Percentiles rank a stretch among this genome's conserved stretches.
These are phyloP conservation scores for Drosera spatulata DNA, from an alignment of 179 eudicot species.

Conservation along the genomic window DNA sequence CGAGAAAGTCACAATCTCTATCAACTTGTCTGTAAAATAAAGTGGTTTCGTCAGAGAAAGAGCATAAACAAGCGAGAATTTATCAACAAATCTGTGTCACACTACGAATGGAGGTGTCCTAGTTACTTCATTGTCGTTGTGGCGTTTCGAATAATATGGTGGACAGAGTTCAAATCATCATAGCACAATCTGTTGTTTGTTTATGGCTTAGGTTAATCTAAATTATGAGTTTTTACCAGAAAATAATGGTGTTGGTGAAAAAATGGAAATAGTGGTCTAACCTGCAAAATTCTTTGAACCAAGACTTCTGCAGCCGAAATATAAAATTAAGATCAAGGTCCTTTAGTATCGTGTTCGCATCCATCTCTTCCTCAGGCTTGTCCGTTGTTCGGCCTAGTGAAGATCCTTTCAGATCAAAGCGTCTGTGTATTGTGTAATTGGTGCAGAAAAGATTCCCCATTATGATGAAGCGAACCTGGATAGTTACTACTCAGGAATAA, in stretches of 20 bases:
- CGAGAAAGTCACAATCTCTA: constrained; percentile 81
- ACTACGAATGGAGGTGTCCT: too few relatives aligned
- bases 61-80: too few relatives aligned
- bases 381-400: constrained; percentile 73
- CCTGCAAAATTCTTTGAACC: constrained; percentile 94
- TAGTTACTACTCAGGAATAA: constrained; percentile 1
- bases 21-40: constrained; percentile 67
- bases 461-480: constrained; percentile 85
- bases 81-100: too few relatives aligned
- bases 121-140: too few relatives aligned
- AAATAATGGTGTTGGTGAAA: not conserved
- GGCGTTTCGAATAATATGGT: too few relatives aligned
- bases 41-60: not conserved
- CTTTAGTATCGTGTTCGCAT: constrained; percentile 80
- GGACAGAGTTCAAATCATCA: too few relatives aligned
- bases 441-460: constrained; percentile 95
- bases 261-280: constrained; percentile 3
- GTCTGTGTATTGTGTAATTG: constrained; percentile 58
- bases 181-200: too few relatives aligned
- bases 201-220: too few relatives aligned
- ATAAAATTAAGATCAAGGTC: constrained; percentile 92
- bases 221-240: not conserved
- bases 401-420: constrained; percentile 93
- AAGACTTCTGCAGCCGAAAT: constrained; percentile 63
- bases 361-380: constrained; percentile 29